Percentiles rank a stretch among this genome's conserved stretches.
Conservation (phyloP, 1,284 basidiomycete genomes). For the Puccinia horiana region DNA sequence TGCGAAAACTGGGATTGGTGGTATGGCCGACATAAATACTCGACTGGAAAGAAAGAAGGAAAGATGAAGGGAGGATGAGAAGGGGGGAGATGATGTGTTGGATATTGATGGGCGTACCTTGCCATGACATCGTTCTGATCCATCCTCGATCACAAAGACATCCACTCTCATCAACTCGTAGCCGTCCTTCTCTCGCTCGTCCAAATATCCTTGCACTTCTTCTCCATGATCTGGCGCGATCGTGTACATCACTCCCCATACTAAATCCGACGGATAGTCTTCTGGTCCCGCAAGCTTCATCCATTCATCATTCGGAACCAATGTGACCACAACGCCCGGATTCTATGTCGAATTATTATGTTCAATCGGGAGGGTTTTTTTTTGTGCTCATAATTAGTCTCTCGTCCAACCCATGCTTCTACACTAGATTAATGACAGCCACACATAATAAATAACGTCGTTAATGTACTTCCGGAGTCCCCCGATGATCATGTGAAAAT, state of each 20-base stretch:
- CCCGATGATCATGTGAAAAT: slow-evolving; percentile 46
- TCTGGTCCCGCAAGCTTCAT: slow-evolving; percentile 4
- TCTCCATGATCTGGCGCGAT: slow-evolving; percentile 25
- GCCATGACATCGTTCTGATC: not conserved
- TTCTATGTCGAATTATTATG: not conserved
- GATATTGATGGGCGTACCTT: slow-evolving; percentile 14
- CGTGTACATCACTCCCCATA: slow-evolving; percentile 44
- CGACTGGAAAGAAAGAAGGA: not conserved
- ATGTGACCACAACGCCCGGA: slow-evolving; percentile 39
- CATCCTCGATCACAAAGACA: slow-evolving; percentile 20
- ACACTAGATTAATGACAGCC: no score
- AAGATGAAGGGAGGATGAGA: not conserved
- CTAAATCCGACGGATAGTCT: not conserved
- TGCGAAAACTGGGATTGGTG: slow-evolving; percentile 40
- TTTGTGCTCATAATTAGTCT: not conserved
- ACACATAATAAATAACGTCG: not conserved
- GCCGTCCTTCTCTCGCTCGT: slow-evolving; percentile 44
- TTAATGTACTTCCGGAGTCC: slow-evolving; percentile 34
- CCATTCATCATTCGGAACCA: slow-evolving; percentile 41
- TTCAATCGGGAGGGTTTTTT: not conserved
- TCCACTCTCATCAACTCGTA: slow-evolving; percentile 41
- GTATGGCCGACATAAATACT: slow-evolving; percentile 42
- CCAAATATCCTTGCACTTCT: slow-evolving; percentile 36
- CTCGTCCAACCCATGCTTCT: not conserved
- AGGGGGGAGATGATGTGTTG: not conserved